phyloP scores from a whole-genome alignment of 2,329 filamentous ascomycete genomes.

The Claviceps quebecensis region DNA sequence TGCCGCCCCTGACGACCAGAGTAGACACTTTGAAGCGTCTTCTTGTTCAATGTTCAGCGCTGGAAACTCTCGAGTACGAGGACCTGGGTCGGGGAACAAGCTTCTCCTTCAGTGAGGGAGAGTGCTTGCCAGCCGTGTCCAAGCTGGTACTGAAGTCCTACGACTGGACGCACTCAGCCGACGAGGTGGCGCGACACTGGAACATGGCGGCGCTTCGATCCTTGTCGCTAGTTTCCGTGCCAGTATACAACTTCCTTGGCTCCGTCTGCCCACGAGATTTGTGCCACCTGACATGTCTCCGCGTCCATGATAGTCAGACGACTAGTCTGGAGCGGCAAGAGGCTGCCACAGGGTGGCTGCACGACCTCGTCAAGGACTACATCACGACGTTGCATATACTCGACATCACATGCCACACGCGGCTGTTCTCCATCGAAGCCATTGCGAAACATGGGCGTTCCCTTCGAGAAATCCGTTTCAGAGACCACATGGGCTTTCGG shows the following conservation, averaged over 20 bases:
- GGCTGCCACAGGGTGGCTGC: slow-evolving; percentile 26
- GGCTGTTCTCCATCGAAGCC: slow-evolving; percentile 21
- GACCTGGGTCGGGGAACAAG: slow-evolving; percentile 31
- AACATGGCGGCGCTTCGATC: slow-evolving; percentile 28
- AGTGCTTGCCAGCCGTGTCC: slow-evolving; percentile 28
- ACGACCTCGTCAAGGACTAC: slow-evolving; percentile 18
- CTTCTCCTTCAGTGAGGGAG: slow-evolving; percentile 25
- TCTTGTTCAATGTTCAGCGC: slow-evolving; percentile 20
- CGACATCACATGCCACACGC: slow-evolving; percentile 27
- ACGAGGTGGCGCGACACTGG: slow-evolving; percentile 27
- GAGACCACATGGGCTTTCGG: background rate
- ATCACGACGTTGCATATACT: slow-evolving; percentile 23
- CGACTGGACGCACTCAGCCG: slow-evolving; percentile 30
- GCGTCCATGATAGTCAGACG: slow-evolving; percentile 28
- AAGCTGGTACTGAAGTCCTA: slow-evolving; percentile 31
- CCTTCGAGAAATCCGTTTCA: slow-evolving; percentile 25
- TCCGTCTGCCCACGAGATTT: slow-evolving; percentile 26
- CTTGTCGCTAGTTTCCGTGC: slow-evolving; percentile 13
- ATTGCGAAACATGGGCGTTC: slow-evolving; percentile 24
- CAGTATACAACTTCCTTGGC: slow-evolving; percentile 28
- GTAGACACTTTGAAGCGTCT: slow-evolving; percentile 29
- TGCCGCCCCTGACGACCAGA: slow-evolving; percentile 24
- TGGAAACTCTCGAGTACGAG: slow-evolving; percentile 27
- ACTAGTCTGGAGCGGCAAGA: slow-evolving; percentile 23
- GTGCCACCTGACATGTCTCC: slow-evolving; percentile 18